These are phyloP conservation scores for Mycena amicta DNA, from an alignment of 768 basidiomycete species.

Conservation along the genomic window DNA sequence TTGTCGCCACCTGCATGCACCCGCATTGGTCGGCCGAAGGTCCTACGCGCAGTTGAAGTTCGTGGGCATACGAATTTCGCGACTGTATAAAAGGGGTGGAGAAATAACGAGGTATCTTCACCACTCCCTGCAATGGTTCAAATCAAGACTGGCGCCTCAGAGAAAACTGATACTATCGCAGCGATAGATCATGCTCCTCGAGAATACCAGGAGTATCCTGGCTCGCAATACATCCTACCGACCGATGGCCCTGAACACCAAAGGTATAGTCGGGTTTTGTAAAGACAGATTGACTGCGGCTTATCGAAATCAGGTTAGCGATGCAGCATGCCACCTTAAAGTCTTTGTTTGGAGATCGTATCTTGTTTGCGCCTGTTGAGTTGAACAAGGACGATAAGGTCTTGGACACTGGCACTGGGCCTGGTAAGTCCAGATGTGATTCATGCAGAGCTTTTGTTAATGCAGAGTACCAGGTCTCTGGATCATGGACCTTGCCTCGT, in stretches of 20 bases:
- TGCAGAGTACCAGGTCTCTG: neutral
- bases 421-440: neutral
- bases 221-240: conserved; percentile 19
- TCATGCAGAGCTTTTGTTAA: neutral
- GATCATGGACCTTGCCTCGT: conserved; percentile 12
- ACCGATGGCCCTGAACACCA: conserved; percentile 16
- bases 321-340: conserved; percentile 18
- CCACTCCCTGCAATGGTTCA: too few species aligned
- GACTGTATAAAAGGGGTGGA: too few species aligned
- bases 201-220: conserved; percentile 15
- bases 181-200: conserved; percentile 8
- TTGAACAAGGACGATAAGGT: conserved; percentile 5
- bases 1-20: too few species aligned
- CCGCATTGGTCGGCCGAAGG: too few species aligned
- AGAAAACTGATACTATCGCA: neutral
- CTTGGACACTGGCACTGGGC: conserved; percentile 15
- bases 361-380: conserved; percentile 8
- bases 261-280: too few species aligned
- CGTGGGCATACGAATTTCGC: too few species aligned
- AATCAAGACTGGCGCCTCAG: too few species aligned
- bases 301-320: conserved; percentile 2
- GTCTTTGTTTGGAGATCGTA: conserved; percentile 3
- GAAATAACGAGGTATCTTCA: too few species aligned
- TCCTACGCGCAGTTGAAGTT: too few species aligned
- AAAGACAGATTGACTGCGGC: too few species aligned